phyloP scores from a whole-genome alignment of 2,329 filamentous ascomycete species.

The Fonsecaea multimorphosa region DNA sequence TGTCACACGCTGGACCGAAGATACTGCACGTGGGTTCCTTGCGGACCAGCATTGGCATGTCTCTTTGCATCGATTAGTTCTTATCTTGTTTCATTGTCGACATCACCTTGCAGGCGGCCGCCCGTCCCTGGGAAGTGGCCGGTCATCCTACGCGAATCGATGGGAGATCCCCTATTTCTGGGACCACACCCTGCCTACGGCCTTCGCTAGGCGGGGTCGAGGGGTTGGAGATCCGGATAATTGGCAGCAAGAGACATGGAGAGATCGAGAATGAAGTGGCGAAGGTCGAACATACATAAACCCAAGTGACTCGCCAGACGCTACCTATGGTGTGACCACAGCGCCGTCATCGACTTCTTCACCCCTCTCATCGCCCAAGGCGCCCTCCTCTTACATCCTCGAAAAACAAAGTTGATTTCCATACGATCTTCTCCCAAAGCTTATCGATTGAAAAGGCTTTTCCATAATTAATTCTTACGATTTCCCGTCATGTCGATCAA shows the following conservation, averaged over 20 bases:
- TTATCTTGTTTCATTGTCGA: neutral
- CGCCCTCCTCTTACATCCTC: neutral
- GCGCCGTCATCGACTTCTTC: neutral
- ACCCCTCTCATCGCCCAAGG: neutral
- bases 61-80: neutral
- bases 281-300: neutral
- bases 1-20: neutral
- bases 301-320: neutral
- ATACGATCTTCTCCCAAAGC: neutral
- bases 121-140: constrained; percentile 6
- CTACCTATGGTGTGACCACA: neutral
- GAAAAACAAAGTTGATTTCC: neutral
- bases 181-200: neutral
- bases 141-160: constrained; percentile 16
- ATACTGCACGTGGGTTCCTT: constrained; percentile 12
- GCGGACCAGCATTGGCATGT: constrained; percentile 20
- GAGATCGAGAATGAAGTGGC: neutral
- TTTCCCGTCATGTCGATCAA: constrained; percentile 13
- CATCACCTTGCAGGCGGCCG: constrained; percentile 8
- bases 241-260: neutral
- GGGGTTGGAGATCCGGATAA: constrained; percentile 7
- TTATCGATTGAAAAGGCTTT: neutral
- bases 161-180: constrained; percentile 1
- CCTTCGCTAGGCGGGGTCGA: constrained; percentile 4
- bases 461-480: neutral